A percentile compares a stretch with the other conserved stretches of the same genome.
phyloP scores from a whole-genome alignment of 2,329 filamentous ascomycete species.

The Teratosphaeria nubilosa region DNA sequence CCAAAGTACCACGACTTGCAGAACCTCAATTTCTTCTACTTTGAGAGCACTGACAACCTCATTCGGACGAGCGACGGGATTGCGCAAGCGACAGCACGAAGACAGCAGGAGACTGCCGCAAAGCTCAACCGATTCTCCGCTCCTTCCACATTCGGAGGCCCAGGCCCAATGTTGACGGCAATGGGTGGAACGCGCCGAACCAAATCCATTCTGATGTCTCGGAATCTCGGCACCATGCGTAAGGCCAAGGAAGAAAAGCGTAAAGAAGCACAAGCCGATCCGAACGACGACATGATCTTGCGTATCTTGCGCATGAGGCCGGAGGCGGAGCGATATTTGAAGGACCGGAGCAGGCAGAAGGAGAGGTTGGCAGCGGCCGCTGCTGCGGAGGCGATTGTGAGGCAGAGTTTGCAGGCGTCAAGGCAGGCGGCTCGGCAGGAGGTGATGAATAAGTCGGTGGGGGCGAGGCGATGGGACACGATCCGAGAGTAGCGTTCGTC shows the following conservation, averaged over 20 bases:
- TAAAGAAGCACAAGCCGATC: slow-evolving; percentile 89
- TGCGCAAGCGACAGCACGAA: slow-evolving; percentile 74
- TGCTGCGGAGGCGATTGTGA: slow-evolving; percentile 87
- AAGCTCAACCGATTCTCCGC: slow-evolving; percentile 58
- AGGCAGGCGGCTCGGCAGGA: slow-evolving; percentile 3
- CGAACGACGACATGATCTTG: slow-evolving; percentile 95
- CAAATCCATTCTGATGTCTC: slow-evolving; percentile 73
- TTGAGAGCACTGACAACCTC: slow-evolving; percentile 79
- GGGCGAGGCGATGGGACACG: slow-evolving; percentile 9
- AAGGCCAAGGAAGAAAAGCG: slow-evolving; percentile 93
- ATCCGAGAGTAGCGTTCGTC: slow-evolving; percentile 11
- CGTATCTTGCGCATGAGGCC: slow-evolving; percentile 90
- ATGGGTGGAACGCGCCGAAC: slow-evolving; percentile 30
- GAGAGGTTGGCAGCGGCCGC: slow-evolving; percentile 83
- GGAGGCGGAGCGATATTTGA: slow-evolving; percentile 77
- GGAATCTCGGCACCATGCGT: slow-evolving; percentile 92
- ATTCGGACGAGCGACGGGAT: slow-evolving; percentile 95
- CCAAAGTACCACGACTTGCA: slow-evolving; percentile 98
- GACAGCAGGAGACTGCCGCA: slow-evolving; percentile 48
- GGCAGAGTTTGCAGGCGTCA: slow-evolving; percentile 65
- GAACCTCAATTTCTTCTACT: slow-evolving; percentile 97
- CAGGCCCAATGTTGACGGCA: background rate
- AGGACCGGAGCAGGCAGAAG: slow-evolving; percentile 85
- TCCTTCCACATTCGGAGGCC: slow-evolving; percentile 30
- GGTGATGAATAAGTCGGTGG: slow-evolving; percentile 1